Conservation (phyloP, 1,284 basidiomycete genomes). For the Neolentinus lepideus region DNA sequence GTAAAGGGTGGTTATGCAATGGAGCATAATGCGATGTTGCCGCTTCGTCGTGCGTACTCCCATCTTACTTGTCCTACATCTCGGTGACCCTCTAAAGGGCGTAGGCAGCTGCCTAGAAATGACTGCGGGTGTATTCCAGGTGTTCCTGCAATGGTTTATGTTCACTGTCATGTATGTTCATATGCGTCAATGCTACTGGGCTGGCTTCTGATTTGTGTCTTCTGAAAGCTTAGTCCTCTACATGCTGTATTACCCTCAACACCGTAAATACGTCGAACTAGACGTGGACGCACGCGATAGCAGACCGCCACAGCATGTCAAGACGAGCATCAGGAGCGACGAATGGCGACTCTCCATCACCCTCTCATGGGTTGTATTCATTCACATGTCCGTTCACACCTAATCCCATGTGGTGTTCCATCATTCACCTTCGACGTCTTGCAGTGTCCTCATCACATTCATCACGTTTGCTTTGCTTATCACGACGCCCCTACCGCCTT, state of each 20-base stretch:
- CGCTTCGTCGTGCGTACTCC: conserved; percentile 51
- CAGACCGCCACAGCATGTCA: conserved; percentile 34
- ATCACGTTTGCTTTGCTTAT: conserved; percentile 51
- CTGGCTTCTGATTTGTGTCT: background rate
- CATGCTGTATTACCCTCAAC: conserved; percentile 85
- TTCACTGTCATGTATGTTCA: conserved; percentile 77
- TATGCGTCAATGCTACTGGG: background rate
- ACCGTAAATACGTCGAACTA: conserved; percentile 63
- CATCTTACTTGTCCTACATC: background rate
- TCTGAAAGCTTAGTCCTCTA: conserved; percentile 74
- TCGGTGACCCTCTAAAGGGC: conserved; percentile 34
- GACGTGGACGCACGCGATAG: conserved; percentile 37
- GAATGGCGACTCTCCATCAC: conserved; percentile 75
- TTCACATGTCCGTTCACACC: conserved; percentile 67
- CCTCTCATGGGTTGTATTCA: conserved; percentile 64
- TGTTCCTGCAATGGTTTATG: conserved; percentile 80
- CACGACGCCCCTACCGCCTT: conserved; percentile 31
- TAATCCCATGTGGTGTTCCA: conserved; percentile 10
- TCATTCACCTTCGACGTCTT: conserved; percentile 9
- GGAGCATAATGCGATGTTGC: conserved; percentile 83
- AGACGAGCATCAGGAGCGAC: conserved; percentile 43
- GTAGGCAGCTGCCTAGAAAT: conserved; percentile 75
- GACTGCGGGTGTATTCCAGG: conserved; percentile 80
- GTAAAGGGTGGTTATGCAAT: conserved; percentile 77
- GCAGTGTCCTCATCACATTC: conserved; percentile 44